Conservation (phyloP, 176 grass and related monocot species). For the Sorghum bicolor region Sorghum_bicolor_NCBIv3 NC_012872.2:58054001-58054500, state of each 20-base stretch:
- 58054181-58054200: conserved; percentile 10
- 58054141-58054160: not conserved
- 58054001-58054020: too few species aligned
- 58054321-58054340: not conserved
- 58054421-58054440: not conserved
- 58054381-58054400: not conserved
- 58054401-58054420: conserved; percentile 32
- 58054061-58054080: too few species aligned
- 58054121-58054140: conserved; percentile 38
- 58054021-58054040: too few species aligned
- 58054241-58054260: not conserved
- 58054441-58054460: conserved; percentile 29
- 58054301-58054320: not conserved
- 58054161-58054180: conserved; percentile 7
- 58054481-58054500: not conserved
- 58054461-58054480: conserved; percentile 21
- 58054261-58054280: conserved; percentile 21
- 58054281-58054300: not conserved
- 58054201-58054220: not conserved
- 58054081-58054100: too few species aligned
- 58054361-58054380: not conserved
- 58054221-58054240: conserved; percentile 13
- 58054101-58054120: not conserved
- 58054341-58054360: not conserved
- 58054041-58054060: too few species aligned